Base-by-base conservation (phyloP, 2,329 filamentous ascomycete genomes). In the Westerdykella sp. region DNA sequence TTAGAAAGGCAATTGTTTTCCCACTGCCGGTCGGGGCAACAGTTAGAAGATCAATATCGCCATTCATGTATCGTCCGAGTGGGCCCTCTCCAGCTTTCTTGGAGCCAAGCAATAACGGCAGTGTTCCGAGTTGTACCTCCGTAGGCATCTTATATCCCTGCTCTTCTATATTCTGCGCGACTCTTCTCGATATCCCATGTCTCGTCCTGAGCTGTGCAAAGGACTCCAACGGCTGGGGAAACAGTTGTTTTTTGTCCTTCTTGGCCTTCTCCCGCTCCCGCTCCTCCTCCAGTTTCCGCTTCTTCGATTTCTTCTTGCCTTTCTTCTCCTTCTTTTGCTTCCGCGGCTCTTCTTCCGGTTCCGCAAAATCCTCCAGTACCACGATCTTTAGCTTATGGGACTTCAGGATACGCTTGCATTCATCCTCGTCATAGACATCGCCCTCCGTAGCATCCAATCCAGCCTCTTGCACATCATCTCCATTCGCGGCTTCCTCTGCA, bases 1-100 rank as follows among this genome's bases (percentile, higher is more conserved):
- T 85, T 56, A 97, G 69, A 59, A 96, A 98, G 14, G 89, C 88
- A 50, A 98, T 73, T 0, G 93, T 98, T 73, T 98, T 98, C 36
- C 93, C 93, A 64, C 91, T 97, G 18, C 93, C 93, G 0, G 93
- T 98, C 1, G 93, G 93, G 3, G 93, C 93, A 35, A 97, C 82
- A 0, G 87, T 87, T 49, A 98, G 68, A 32, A 98, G 80, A 70
- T 98, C 84, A 4, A 91, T 72, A 11, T 73, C 70, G 4, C 59
- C 56, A 28, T 50, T 54, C 34, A 58, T 53, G 13, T 11, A 35
- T 36, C 49, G 9, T 13, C 7, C 32, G 18, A 21, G 4, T 28
- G 25, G 25, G 9, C 37, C 34, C 16, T 25, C 32, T 10, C 37
- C 36, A 13, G 21, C 49, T 25, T 51, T 70, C 48, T 74, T 70